Percentiles rank a stretch among this genome's conserved stretches.
These are phyloP conservation scores for Cucurbita moschata DNA, from an alignment of 306 rosid species.

Conservation along the genomic window DNA sequence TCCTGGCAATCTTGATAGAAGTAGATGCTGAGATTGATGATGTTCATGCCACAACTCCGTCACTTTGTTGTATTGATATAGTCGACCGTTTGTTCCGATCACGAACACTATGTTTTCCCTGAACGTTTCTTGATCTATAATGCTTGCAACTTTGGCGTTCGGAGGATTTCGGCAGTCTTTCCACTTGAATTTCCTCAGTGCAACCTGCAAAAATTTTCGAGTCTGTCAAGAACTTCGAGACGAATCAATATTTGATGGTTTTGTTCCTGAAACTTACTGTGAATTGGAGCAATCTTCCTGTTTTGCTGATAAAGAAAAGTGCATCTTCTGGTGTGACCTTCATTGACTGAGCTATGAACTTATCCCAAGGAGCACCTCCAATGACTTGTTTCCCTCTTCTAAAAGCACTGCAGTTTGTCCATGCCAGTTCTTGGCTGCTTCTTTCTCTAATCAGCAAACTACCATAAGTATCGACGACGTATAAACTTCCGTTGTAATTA, in stretches of 20 bases:
- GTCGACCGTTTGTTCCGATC: constrained; percentile 56
- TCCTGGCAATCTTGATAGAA: constrained; percentile 62
- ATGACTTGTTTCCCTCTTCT: constrained; percentile 44
- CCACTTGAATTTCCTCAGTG: constrained; percentile 75
- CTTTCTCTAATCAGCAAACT: constrained; percentile 75
- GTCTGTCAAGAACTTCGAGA: neutral
- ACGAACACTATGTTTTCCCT: constrained; percentile 75
- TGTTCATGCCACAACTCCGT: constrained; percentile 86
- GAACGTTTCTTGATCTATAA: constrained; percentile 65
- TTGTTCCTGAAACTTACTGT: constrained; percentile 33
- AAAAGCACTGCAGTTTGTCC: constrained; percentile 66
- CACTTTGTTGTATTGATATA: constrained; percentile 88
- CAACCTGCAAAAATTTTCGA: constrained; percentile 40
- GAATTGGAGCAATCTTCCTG: constrained; percentile 62
- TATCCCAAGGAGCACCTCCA: constrained; percentile 90
- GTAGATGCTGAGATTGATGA: constrained; percentile 73
- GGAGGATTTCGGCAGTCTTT: constrained; percentile 70
- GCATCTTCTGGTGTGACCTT: constrained; percentile 60
- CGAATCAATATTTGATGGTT: too few species aligned
- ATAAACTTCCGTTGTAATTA: constrained; percentile 72
- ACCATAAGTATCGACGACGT: constrained; percentile 54
- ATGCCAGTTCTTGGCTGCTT: constrained; percentile 39
- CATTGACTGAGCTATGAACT: constrained; percentile 32
- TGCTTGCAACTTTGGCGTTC: constrained; percentile 41
- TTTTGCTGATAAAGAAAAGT: constrained; percentile 70